Evolutionary conservation across 441 rosid genomes (phyloP), one percentile per base, ranked within the genome.

Genomic region (Jatropha multifida): DNA sequence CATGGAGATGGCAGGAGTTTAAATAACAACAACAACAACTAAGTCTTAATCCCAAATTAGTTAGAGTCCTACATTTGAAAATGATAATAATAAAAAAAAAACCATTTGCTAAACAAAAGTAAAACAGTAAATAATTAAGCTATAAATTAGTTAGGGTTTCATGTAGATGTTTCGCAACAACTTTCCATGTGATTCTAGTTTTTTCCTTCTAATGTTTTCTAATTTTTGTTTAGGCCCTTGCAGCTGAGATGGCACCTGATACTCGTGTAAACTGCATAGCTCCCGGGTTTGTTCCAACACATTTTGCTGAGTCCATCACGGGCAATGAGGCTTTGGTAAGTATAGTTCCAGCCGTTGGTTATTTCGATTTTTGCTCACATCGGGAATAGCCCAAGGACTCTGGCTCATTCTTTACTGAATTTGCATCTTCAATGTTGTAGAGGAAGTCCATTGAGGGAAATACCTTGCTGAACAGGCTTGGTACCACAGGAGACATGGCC

Each of bases 271-370:
- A 95, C 68, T 84, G 89, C 5, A 74, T 95, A 65, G 98, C 97
- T 58, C 99, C 98, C 0, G 98, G 99, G 71, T 90, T 90, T 78
- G 97, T 95, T 10, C 99, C 98, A 49, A 93, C 99, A 5, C 89
- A 77, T 76, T 92, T 92, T 75, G 90, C 94, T 8, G 86, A 81
- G 26, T 92, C 79, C 86, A 79, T 93, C 72, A 85, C 91, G 2
- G 81, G 69, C 62, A 85, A 81, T 56, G 85, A 85, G 3, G 83
- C 64, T 26, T 64, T 84, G 59, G 98, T 92, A 86, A 86, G 90
- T 78, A 65, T 42, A 65, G 67, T 69, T 74, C 37, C 10, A 52
- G 37, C 54, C 26, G 32, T 17, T 15, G 26, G 44, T 60, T 59
- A 27, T 18, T 20, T 58, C 49, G 7, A 73, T 62, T 9, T 37